Base-by-base conservation (phyloP, 1,139 yeast genomes). In the Blastobotrys ciferrii region DNA sequence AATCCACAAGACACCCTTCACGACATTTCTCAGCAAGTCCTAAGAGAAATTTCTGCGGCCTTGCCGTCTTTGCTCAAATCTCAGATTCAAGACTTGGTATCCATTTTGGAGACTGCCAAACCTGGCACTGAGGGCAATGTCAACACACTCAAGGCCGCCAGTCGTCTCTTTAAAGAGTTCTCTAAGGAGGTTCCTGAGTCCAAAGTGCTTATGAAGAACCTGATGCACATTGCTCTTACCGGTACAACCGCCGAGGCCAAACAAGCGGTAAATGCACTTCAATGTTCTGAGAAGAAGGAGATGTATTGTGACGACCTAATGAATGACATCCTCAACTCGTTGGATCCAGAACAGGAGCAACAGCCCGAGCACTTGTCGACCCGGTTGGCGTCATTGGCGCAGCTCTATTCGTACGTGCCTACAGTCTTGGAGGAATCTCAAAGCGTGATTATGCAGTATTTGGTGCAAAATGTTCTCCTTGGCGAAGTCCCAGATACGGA, bases 231-330 rank as follows among this genome's bases (percentile, higher is more conserved):
- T 32, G 77, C 86, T 0, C 52, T 71, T 0, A 58, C 61, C 1
- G 94, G 94, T 0, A 66, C 77, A 0, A 80, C 87, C 1, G 53
- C 61, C 11, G 88, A 84, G 57, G 85, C 92, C 0, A 80, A 76
- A 58, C 86, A 82, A 62, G 76, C 91, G 0, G 69, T 81, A 7
- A 82, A 80, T 59, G 70, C 85, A 6, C 58, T 87, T n/a, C 67
- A 78, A 30, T 69, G 77, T 25, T 66, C 72, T 1, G 69, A 70
- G 41, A 73, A 74, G 36, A 55, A 55, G 37, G 78, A 75, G 33
- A 61, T 68, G 3, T 63, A 67, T 20, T 64, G 75, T 19, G 65
- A 68, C 1, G 50, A 66, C 0, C 68, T 83, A n/a, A 43, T 57
- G 15, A 66, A 67, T 1, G 52, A 66, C 0, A 69, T 82, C 14